A percentile compares a stretch with the other conserved stretches of the same genome.
Conservation (phyloP, 2,329 filamentous ascomycete species). For the Fusarium pseudograminearum region DNA sequence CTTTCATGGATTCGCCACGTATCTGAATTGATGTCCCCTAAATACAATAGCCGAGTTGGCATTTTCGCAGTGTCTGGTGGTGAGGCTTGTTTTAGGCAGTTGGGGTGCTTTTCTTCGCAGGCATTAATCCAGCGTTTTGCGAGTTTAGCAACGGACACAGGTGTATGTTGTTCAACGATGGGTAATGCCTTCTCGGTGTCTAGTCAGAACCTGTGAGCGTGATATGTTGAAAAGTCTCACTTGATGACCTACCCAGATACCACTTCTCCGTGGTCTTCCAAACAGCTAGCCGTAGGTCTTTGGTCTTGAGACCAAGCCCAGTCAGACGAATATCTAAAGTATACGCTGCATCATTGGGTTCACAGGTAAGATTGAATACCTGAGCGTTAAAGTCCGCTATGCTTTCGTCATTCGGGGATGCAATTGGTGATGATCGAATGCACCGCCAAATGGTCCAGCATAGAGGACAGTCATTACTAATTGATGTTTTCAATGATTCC, state of each 20-base stretch:
- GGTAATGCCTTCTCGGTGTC: rapidly evolving
- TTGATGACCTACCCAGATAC: neutral
- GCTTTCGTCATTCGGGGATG: rapidly evolving
- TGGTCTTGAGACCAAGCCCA: neutral
- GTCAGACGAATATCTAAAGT: rapidly evolving
- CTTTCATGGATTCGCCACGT: neutral
- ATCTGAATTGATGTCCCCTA: rapidly evolving
- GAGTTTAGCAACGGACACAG: neutral
- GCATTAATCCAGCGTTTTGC: neutral
- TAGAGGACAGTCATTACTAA: neutral
- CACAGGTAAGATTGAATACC: neutral
- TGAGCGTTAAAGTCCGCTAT: neutral
- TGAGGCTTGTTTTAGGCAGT: neutral
- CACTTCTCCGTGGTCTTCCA: neutral
- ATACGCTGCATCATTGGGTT: neutral
- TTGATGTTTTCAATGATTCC: neutral
- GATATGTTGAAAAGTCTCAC: rapidly evolving
- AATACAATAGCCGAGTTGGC: neutral
- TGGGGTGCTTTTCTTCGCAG: neutral
- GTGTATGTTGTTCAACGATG: neutral
- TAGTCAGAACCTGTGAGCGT: neutral
- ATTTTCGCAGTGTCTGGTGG: neutral
- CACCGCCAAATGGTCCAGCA: neutral
- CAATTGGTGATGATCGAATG: neutral
- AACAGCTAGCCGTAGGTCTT: neutral